phyloP scores from a whole-genome alignment of 176 grass and related monocot species.

The Guadua angustifolia region DNA sequence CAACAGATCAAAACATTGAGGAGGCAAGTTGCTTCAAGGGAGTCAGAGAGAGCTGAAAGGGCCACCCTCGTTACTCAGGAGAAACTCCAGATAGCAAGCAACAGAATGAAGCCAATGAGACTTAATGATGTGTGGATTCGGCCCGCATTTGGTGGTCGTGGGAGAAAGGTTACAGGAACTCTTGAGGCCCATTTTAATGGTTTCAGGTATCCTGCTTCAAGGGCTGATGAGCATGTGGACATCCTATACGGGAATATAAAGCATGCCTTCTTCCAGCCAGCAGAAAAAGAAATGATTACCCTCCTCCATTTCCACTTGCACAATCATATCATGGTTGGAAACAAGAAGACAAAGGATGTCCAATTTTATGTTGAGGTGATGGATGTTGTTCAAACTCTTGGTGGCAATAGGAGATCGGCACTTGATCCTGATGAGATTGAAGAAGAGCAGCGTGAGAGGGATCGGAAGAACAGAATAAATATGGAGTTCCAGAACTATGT shows the following conservation, averaged over 20 bases:
- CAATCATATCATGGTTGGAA: slow-evolving; percentile 94
- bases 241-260: slow-evolving; percentile 90
- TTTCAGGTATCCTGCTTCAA: slow-evolving; percentile 76
- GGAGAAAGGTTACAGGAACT: slow-evolving; percentile 70
- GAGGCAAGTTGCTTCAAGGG: slow-evolving; percentile 81
- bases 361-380: slow-evolving; percentile 97
- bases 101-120: slow-evolving; percentile 69
- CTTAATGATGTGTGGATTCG: slow-evolving; percentile 87
- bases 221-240: slow-evolving; percentile 80
- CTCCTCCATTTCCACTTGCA: slow-evolving; percentile 86
- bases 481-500: slow-evolving; percentile 88
- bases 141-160: slow-evolving; percentile 76
- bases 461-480: slow-evolving; percentile 78
- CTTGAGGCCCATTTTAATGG: slow-evolving; percentile 92
- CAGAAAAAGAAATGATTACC: slow-evolving; percentile 93
- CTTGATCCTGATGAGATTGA: slow-evolving; percentile 95
- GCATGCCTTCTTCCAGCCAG: slow-evolving; percentile 94
- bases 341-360: slow-evolving; percentile 92
- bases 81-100: slow-evolving; percentile 71
- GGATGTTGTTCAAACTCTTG: slow-evolving; percentile 88
- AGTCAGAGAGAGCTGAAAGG: slow-evolving; percentile 89
- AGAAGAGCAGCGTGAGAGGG: slow-evolving; percentile 91
- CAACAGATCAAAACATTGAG: slow-evolving; percentile 85
- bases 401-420: slow-evolving; percentile 62
- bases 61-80: slow-evolving; percentile 93